Base-by-base conservation (phyloP, 306 rosid species). In the Rosa rugosa region DNA sequence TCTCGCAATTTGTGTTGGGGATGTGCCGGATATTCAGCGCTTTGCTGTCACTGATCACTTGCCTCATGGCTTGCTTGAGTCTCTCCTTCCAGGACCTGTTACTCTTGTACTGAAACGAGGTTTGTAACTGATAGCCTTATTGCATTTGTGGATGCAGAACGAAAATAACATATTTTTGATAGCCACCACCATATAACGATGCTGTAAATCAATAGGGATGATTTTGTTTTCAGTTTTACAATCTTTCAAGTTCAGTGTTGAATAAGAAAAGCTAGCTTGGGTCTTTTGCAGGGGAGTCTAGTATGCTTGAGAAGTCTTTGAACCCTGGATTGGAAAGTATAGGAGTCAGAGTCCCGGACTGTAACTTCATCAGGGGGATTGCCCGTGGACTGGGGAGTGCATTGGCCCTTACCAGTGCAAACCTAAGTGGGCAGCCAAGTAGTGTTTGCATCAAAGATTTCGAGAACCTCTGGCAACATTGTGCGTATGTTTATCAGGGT, bases 31-130 rank as follows among this genome's bases (percentile, higher is more conserved):
- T 65, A 89, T 91, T 68, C 38, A 79, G 23, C 93, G 86, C 14
- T 94, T 86, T 84, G 94, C 98, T 46, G 82, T 87, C 72, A 89
- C 85, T 11, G 90, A 90, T 66, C 86, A 89, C 83, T 89, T 94
- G 83, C 97, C 98, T 50, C 71, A 69, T 76, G 90, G 89, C 73
- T 83, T 94, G 78, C 95, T 94, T 79, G 92, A 89, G 79, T 80
- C 87, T 82, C 93, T 94, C 71, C 90, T 94, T 62, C 98, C 98
- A 0, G 98, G 98, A 22, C 98, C 98, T 44, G 97, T 94, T n/a
- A 92, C 97, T 16, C 89, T 91, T 76, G 87, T 94, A 34, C 85
- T 94, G 23, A 87, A 65, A 46, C 87, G 97, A 89, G 98, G 98
- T 94, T 71, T 74, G 89, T 78, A 17, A 60, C 70, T 69, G 36